These are phyloP conservation scores for Rubia tinctorum DNA, from an alignment of 305 asterid genomes.

Conservation along the genomic window DNA sequence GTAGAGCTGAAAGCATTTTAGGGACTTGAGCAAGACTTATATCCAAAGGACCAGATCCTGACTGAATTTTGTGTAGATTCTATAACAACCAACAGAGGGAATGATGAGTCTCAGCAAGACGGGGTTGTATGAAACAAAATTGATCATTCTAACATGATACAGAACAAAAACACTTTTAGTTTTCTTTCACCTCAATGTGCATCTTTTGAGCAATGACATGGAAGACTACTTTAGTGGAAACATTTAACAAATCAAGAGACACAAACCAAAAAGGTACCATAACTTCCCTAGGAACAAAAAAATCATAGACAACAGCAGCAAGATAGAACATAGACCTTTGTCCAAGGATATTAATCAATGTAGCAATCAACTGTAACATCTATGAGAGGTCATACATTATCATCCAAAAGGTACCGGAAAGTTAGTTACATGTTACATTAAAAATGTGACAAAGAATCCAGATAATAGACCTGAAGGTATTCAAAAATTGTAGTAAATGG, in stretches of 20 bases:
- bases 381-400: constrained; percentile 27
- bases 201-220: background rate
- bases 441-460: background rate
- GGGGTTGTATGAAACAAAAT: background rate
- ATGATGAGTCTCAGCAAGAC: background rate
- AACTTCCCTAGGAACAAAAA: constrained; percentile 94
- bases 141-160: background rate
- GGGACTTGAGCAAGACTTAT: constrained; percentile 91
- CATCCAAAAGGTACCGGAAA: background rate
- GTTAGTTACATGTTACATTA: background rate
- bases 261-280: constrained; percentile 42
- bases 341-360: constrained; percentile 57
- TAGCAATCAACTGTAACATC: constrained; percentile 68
- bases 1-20: constrained; percentile 83
- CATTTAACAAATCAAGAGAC: background rate
- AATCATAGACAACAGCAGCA: constrained; percentile 97
- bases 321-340: constrained; percentile 76
- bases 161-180: too few relatives aligned
- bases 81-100: constrained; percentile 24
- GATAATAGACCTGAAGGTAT: constrained; percentile 65
- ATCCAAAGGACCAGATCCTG: constrained; percentile 87
- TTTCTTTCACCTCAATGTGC: background rate
- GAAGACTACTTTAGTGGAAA: background rate
- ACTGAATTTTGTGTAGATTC: constrained; percentile 86
- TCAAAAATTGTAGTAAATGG: constrained; percentile 90